Evolutionary conservation across 2,329 filamentous ascomycete genomes (phyloP), one percentile per base, ranked within the genome.

Genomic region (Aspergillus terreus): DNA sequence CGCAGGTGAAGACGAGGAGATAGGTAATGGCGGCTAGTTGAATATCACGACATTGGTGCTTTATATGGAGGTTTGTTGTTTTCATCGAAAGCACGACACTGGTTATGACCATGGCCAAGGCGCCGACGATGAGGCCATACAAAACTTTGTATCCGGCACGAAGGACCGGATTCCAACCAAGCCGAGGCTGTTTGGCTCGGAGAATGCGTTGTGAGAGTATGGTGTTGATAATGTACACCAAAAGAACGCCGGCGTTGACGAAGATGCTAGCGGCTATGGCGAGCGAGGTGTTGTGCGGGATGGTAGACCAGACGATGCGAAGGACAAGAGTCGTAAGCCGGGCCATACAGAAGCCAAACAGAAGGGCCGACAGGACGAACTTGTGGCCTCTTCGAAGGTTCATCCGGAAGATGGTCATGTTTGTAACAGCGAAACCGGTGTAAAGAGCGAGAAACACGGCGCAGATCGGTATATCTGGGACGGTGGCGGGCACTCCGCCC

Each of bases 151-250:
- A 86, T 23, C 70, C 50, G 17, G 75, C 57, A 2, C 75, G 76
- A 21, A 82, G 75, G 1, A 71, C 60, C 21, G 71, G 76, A 55
- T 81, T 78, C 88, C 89, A 92, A 52, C 88, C 90, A 30, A 90
- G 66, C 2, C 68, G 64, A 0, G 89, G 88, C 63, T 92, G 87
- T 43, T 83, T 81, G 4, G 87, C 86, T 49, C 90, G 81, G 15
- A 94, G 70, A 23, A 95, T 78, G 43, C 90, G 84, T 70, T 90
- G 88, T 0, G 85, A 73, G 64, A 92, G 88, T 62, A 94, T 73
- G 40, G 95, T 72, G 71, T 95, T 94, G 70, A 90, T 75, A 61
- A 92, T 72, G 69, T 88, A 92, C 23, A 95, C 74, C 6, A 95
- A 70, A 32, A 95, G 67, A 14, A 91, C 83, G 40, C 89, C 90